These are phyloP conservation scores for Trichoderma sp. DNA, from an alignment of 2,329 filamentous ascomycete genomes.

Conservation along the genomic window DNA sequence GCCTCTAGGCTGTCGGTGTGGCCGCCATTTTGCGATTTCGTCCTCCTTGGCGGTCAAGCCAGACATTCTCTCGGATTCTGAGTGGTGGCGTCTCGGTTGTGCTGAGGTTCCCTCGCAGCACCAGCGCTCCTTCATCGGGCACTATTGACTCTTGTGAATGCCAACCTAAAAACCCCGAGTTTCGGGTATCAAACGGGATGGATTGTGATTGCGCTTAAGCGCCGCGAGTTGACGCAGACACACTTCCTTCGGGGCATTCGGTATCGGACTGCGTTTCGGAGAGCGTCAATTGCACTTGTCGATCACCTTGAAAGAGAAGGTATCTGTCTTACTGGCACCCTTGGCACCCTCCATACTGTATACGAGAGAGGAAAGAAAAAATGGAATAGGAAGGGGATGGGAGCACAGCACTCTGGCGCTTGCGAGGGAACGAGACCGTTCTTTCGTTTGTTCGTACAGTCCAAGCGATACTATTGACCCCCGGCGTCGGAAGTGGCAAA, in stretches of 20 bases:
- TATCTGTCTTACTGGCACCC: not conserved
- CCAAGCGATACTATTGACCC: not conserved
- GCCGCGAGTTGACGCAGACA: not conserved
- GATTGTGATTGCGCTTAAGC: not conserved
- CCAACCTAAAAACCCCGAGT: not conserved
- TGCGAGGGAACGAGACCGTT: not conserved
- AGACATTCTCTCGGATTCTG: not conserved
- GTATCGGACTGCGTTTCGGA: not conserved
- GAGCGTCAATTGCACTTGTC: not conserved
- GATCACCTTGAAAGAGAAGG: not conserved
- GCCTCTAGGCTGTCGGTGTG: not conserved
- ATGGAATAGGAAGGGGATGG: not conserved
- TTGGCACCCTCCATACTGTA: not conserved
- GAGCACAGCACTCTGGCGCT: not conserved
- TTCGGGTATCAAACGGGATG: not conserved
- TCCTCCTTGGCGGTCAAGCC: not conserved
- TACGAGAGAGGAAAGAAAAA: not conserved
- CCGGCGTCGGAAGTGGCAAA: slow-evolving; percentile 20
- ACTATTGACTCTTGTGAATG: not conserved
- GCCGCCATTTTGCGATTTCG: not conserved
- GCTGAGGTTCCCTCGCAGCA: not conserved
- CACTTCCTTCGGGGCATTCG: not conserved
- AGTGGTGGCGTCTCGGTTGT: slow-evolving; percentile 10
- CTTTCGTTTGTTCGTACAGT: not conserved
- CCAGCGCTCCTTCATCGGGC: not conserved